phyloP scores from a whole-genome alignment of 805 yeast species.

The Diddensiella transvaalensis region DNA sequence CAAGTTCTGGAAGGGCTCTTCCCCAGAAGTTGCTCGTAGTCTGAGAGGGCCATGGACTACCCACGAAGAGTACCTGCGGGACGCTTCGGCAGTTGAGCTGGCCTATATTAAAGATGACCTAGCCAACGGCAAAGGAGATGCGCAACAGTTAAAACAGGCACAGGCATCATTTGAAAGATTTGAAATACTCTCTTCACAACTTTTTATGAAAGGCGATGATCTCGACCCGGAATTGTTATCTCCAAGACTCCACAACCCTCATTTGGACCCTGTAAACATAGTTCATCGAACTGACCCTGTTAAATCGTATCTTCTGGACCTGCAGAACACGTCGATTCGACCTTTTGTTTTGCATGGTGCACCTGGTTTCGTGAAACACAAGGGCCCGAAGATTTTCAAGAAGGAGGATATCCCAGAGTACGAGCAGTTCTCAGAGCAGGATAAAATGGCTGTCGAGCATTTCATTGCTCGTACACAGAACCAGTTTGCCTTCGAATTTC shows the following conservation, averaged over 20 bases:
- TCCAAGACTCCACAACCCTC: slow-evolving; percentile 76
- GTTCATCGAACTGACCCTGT: slow-evolving; percentile 43
- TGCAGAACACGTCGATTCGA: slow-evolving; percentile 75
- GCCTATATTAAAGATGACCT: slow-evolving; percentile 55
- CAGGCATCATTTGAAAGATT: slow-evolving; percentile 62
- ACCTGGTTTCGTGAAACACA: slow-evolving; percentile 82
- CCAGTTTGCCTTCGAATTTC: slow-evolving; percentile 82
- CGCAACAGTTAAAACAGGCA: slow-evolving; percentile 38
- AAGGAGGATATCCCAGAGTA: slow-evolving; percentile 72
- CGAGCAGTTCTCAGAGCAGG: slow-evolving; percentile 62
- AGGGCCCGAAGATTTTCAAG: slow-evolving; percentile 82
- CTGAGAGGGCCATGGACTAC: slow-evolving; percentile 76
- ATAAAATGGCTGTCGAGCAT: slow-evolving; percentile 76
- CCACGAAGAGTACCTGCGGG: slow-evolving; percentile 60
- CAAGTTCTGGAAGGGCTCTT: slow-evolving; percentile 63
- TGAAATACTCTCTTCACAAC: slow-evolving; percentile 49
- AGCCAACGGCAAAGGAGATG: slow-evolving; percentile 34
- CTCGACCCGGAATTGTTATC: slow-evolving; percentile 55
- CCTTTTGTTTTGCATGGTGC: slow-evolving; percentile 77
- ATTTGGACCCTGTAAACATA: slow-evolving; percentile 87
- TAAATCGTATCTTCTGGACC: slow-evolving; percentile 61
- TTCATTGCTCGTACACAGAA: slow-evolving; percentile 89
- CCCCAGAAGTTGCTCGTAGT: slow-evolving; percentile 48
- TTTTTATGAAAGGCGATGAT: slow-evolving; percentile 49
- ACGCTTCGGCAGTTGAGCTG: slow-evolving; percentile 63